phyloP scores from a whole-genome alignment of 139 green algal species.

The Astrephomene gubernaculifera region DNA sequence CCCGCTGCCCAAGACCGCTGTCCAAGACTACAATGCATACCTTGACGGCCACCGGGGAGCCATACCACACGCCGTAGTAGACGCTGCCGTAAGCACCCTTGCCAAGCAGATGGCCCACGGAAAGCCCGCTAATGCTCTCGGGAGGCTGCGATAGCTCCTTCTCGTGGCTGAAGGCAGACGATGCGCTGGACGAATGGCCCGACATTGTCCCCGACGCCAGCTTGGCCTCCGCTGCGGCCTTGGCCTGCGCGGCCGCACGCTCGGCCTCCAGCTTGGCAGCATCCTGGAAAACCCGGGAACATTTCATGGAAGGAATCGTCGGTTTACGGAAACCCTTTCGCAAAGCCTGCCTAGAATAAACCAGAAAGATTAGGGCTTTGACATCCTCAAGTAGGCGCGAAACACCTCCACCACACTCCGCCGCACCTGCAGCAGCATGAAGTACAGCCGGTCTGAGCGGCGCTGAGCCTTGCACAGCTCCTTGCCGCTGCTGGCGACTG shows the following conservation, averaged over 20 bases:
- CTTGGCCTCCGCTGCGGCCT: slow-evolving; percentile 15
- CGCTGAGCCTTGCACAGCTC: background rate
- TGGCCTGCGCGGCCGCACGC: slow-evolving; percentile 4
- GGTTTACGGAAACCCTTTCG: background rate
- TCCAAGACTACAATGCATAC: no score
- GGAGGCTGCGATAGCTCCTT: slow-evolving; percentile 34
- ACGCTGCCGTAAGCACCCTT: slow-evolving; percentile 61
- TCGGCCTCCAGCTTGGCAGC: slow-evolving; percentile 9
- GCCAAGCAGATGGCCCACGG: slow-evolving; percentile 58
- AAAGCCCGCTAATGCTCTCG: slow-evolving; percentile 47
- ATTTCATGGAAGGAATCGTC: background rate
- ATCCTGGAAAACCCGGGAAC: background rate
- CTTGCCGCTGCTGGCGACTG: slow-evolving; percentile 2
- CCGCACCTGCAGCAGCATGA: slow-evolving; percentile 34
- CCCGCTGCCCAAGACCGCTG: no score
- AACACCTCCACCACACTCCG: background rate
- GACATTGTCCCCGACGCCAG: background rate
- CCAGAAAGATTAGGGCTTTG: no score
- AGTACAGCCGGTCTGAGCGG: slow-evolving; percentile 31
- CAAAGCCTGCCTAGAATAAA: no score
- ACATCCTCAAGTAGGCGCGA: no score
- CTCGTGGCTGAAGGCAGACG: background rate
- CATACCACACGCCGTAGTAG: slow-evolving; percentile 56
- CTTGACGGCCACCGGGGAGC: slow-evolving; percentile 59
- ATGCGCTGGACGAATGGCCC: background rate